Base-by-base conservation (phyloP, 164 flowering plant species). In the Vitis labrusca region DNA sequence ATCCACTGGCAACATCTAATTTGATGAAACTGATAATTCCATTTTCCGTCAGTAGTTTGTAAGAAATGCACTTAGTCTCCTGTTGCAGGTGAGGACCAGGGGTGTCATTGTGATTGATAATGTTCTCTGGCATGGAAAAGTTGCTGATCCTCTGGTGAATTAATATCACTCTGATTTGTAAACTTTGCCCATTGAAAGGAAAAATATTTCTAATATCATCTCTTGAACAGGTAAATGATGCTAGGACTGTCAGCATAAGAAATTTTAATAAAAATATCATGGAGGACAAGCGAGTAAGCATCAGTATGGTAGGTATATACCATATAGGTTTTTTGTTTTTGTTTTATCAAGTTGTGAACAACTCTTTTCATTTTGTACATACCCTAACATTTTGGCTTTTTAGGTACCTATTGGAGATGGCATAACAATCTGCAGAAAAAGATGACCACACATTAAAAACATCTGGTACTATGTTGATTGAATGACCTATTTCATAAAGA, bases 51-150 rank as follows among this genome's bases (percentile, higher is more conserved):
- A 29, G 15, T 59, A 30, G 23, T 1, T 29, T 60, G 12, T 59
- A 23, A 37, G 32, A 57, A 32, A 57, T 11, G 47, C 50, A 23
- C 37, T 56, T 53, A 1, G 15, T 66, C 63, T 68, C 16, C 14
- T 73, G 17, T 67, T 80, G 65, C 82, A 91, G 98, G 92, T 94
- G 69, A 89, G 90, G 77, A 85, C 83, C 61, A 95, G 97, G 37
- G 99, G 99, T 64, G 57, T 92, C 65, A 94, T 92, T 74, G 91
- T 91, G 70, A 73, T 94, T 58, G 99, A 94, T 72, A 92, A 94
- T 85, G 97, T 94, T 56, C 92, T 94, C 14, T 94, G 97, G 97
- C 93, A 89, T 79, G 99, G 99, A 74, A 88, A 82, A 83, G 99
- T 94, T 72, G 89, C 92, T 57, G 90, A 94, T 76, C 91, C 93